Conservation (phyloP, 495 filamentous ascomycete genomes). For the Penicillium roqueforti region DNA sequence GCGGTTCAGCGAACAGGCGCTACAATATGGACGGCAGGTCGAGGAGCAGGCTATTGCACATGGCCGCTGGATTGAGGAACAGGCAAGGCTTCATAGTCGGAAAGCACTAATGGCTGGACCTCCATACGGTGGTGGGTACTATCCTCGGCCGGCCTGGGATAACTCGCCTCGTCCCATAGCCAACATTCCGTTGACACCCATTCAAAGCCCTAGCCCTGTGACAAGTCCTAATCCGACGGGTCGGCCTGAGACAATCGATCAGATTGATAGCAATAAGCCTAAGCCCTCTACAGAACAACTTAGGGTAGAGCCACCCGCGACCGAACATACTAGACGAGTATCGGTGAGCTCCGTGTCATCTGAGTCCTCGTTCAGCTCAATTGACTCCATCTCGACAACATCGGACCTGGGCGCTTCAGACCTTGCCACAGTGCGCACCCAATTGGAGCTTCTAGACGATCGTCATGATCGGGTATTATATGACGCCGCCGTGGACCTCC, state of each 20-base stretch:
- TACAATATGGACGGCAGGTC: constrained; percentile 38
- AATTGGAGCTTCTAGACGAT: constrained; percentile 37
- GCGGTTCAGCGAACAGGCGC: constrained; percentile 39
- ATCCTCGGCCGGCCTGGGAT: constrained; percentile 9
- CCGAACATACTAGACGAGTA: constrained; percentile 27
- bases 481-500: constrained; percentile 39
- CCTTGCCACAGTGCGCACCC: constrained; percentile 37
- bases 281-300: not conserved
- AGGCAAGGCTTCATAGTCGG: constrained; percentile 30
- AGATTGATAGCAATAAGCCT: not conserved
- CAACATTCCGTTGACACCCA: not conserved
- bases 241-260: not conserved
- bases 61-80: constrained; percentile 42
- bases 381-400: constrained; percentile 40
- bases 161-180: not conserved
- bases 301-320: not conserved
- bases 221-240: constrained; percentile 1
- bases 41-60: constrained; percentile 43
- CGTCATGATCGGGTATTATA: constrained; percentile 41
- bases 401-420: constrained; percentile 42
- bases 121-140: not conserved
- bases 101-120: constrained; percentile 15
- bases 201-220: constrained; percentile 3
- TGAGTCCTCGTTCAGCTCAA: constrained; percentile 39
- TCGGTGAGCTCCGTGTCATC: constrained; percentile 37